Evolutionary conservation across 768 basidiomycete species (phyloP).

Genomic region (Terana coerulea): DNA sequence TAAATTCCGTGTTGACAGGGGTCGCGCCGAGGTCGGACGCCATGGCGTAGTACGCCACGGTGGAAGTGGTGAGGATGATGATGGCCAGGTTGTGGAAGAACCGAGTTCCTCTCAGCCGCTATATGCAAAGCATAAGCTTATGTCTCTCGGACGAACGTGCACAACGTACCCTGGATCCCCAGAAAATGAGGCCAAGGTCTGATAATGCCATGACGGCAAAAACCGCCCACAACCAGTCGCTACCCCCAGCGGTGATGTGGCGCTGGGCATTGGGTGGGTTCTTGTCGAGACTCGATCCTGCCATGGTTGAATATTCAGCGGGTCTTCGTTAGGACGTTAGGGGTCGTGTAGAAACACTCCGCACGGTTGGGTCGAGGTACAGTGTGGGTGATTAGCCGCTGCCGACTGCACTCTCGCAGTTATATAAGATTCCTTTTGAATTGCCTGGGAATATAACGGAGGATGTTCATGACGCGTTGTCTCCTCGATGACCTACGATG

Average conservation of each 20-base stretch:
- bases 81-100: constrained; percentile 47
- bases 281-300: constrained; percentile 26
- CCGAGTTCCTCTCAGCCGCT: constrained; percentile 38
- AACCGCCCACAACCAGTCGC: constrained; percentile 52
- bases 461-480: too few relatives aligned
- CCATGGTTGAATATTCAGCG: constrained; percentile 16
- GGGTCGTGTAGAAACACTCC: constrained; percentile 16
- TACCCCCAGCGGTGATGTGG: constrained; percentile 40
- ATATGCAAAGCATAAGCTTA: neutral
- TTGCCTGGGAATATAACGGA: too few relatives aligned
- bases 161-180: constrained; percentile 31
- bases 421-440: too few relatives aligned
- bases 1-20: constrained; percentile 39
- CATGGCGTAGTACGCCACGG: constrained; percentile 50
- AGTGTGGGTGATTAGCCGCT: too few relatives aligned
- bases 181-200: constrained; percentile 31
- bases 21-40: constrained; percentile 52
- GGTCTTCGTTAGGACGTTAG: too few relatives aligned
- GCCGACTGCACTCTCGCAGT: too few relatives aligned
- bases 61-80: constrained; percentile 41
- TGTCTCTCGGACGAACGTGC: neutral
- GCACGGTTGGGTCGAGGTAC: too few relatives aligned
- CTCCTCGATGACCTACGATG: too few relatives aligned
- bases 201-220: constrained; percentile 45
- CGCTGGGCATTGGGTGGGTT: constrained; percentile 34